Percentiles rank a stretch among this genome's conserved stretches.
Evolutionary conservation across 768 basidiomycete genomes (phyloP).

Genomic region (Pholiota conissans): DNA sequence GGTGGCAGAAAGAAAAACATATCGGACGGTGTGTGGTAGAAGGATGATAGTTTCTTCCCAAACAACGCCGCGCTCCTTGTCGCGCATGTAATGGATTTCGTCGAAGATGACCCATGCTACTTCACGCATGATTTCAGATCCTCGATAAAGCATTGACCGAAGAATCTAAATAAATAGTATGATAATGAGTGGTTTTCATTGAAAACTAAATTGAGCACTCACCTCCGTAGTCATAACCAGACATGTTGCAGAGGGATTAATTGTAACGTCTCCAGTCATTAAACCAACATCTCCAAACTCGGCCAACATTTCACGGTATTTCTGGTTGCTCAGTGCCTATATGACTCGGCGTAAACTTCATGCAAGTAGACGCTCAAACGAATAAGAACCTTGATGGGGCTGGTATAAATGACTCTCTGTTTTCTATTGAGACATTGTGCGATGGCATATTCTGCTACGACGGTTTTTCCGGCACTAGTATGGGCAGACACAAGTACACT

Average conservation of each 20-base stretch:
- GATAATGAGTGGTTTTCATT: not conserved
- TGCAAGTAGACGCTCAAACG: slow-evolving; percentile 15
- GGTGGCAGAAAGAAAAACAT: slow-evolving; percentile 98
- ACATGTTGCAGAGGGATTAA: slow-evolving; percentile 95
- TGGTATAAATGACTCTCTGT: slow-evolving; percentile 97
- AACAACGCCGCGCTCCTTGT: slow-evolving; percentile 98
- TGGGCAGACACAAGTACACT: slow-evolving; percentile 97
- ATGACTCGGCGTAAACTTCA: slow-evolving; percentile 16
- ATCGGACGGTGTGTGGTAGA: slow-evolving; percentile 92
- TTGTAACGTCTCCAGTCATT: slow-evolving; percentile 99
- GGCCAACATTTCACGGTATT: slow-evolving; percentile 96
- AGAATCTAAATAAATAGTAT: slow-evolving; percentile 90
- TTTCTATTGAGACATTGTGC: slow-evolving; percentile 93
- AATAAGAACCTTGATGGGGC: slow-evolving; percentile 92
- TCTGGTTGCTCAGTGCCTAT: slow-evolving; percentile 97
- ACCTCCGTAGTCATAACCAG: slow-evolving; percentile 99
- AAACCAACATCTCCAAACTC: slow-evolving; percentile 98
- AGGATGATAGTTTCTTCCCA: slow-evolving; percentile 99
- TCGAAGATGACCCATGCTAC: slow-evolving; percentile 99
- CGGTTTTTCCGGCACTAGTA: slow-evolving; percentile 98
- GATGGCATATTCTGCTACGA: slow-evolving; percentile 99
- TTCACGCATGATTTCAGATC: slow-evolving; percentile 98
- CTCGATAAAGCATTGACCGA: slow-evolving; percentile 97
- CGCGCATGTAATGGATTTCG: slow-evolving; percentile 99
- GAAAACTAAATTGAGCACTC: slow-evolving; percentile 18